Conservation (phyloP, 768 basidiomycete species). For the Trametes cinnabarina region DNA sequence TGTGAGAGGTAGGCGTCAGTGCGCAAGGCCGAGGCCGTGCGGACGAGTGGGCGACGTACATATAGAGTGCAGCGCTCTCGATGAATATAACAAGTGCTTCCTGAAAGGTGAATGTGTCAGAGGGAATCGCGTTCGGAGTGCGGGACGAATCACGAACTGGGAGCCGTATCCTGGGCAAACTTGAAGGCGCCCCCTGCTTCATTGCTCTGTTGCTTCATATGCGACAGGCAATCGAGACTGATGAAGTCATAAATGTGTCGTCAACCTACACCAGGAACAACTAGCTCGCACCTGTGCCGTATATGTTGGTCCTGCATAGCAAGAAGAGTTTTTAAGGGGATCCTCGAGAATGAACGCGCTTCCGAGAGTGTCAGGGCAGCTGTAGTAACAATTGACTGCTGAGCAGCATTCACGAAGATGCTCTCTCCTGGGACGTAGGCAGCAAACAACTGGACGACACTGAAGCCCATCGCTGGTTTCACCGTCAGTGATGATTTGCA, state of each 20-base stretch:
- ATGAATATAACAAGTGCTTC: constrained; percentile 13
- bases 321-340: not conserved
- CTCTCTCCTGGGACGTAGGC: not conserved
- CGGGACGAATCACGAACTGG: not conserved
- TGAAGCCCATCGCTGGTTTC: constrained; percentile 1
- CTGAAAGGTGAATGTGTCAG: not conserved
- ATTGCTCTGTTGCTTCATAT: constrained; percentile 11
- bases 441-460: constrained; percentile 9
- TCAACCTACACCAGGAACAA: too few relatives aligned
- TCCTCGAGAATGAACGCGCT: not conserved
- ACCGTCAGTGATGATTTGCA: not conserved
- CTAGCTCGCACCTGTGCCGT: constrained; percentile 7
- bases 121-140: too few relatives aligned
- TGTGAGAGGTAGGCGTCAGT: too few relatives aligned
- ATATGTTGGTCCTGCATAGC: constrained; percentile 6
- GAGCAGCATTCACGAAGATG: not conserved
- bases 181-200: constrained; percentile 1
- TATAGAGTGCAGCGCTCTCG: constrained; percentile 14
- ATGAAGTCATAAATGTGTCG: too few relatives aligned
- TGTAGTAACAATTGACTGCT: constrained; percentile 2
- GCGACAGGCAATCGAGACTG: constrained; percentile 8
- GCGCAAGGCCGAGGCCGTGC: constrained; percentile 1
- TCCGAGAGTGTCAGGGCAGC: constrained; percentile 6
- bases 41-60: constrained; percentile 6
- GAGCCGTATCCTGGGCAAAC: not conserved